Percentiles rank a stretch among this genome's conserved stretches.
These are phyloP conservation scores for Abelmoschus esculentus DNA, from an alignment of 345 rosid species.

Conservation along the genomic window DNA sequence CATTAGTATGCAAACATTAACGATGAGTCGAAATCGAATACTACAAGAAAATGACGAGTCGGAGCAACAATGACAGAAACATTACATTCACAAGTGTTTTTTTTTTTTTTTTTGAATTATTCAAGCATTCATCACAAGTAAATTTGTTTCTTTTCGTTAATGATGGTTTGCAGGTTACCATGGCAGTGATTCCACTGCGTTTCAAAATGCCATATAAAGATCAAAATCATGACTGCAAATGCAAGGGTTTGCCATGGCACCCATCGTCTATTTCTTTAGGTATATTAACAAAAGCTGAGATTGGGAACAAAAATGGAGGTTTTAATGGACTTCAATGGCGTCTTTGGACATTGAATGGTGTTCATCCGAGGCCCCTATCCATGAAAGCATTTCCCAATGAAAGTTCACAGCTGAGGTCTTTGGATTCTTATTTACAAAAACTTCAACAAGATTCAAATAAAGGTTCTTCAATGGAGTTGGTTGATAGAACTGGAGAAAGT, in stretches of 20 bases:
- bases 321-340: constrained; percentile 8
- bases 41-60: neutral
- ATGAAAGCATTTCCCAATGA: constrained; percentile 18
- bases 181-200: constrained; percentile 44
- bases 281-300: constrained; percentile 10
- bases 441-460: constrained; percentile 16
- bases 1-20: too few species aligned
- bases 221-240: constrained; percentile 8
- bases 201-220: constrained; percentile 36
- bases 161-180: constrained; percentile 23
- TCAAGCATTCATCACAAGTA: neutral
- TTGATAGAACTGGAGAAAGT: constrained; percentile 14
- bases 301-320: constrained; percentile 12
- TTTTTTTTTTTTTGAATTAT: neutral
- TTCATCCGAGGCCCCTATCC: constrained; percentile 11
- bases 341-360: constrained; percentile 13
- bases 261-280: constrained; percentile 18
- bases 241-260: constrained; percentile 14
- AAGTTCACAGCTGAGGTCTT: constrained; percentile 32
- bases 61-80: neutral
- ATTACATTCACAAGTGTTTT: neutral
- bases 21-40: too few species aligned
- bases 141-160: neutral
- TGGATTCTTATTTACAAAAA: constrained; percentile 71
- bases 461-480: constrained; percentile 5